These are phyloP conservation scores for Cercospora berteroae DNA, from an alignment of 2,329 filamentous ascomycete species.

Conservation along the genomic window DNA sequence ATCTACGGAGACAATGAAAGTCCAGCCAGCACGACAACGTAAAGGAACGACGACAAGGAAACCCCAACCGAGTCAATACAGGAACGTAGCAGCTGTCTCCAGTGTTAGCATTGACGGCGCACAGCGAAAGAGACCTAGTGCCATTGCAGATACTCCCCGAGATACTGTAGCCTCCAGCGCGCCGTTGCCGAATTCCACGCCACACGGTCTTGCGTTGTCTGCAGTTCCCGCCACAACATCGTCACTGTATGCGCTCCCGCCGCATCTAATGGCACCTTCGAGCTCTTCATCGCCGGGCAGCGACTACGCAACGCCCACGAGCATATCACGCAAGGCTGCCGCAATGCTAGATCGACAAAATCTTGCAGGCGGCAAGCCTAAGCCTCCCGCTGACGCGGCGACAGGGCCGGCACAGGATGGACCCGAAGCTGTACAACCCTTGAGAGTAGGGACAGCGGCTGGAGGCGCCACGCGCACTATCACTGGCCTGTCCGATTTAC, in stretches of 20 bases:
- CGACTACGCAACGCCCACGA: background rate
- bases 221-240: background rate
- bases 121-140: background rate
- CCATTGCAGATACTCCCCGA: background rate
- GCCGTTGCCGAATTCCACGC: background rate
- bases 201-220: background rate
- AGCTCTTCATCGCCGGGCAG: constrained; percentile 8
- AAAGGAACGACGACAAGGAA: constrained; percentile 16
- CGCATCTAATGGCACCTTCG: constrained; percentile 12
- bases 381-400: background rate
- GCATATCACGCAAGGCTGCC: background rate
- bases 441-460: background rate
- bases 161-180: background rate
- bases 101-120: background rate
- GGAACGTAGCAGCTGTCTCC: background rate
- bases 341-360: background rate
- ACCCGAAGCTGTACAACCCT: background rate
- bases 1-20: background rate
- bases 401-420: background rate
- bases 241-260: constrained; percentile 12
- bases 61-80: constrained; percentile 9
- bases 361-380: background rate
- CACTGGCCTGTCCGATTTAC: background rate
- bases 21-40: background rate
- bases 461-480: background rate